phyloP scores from a whole-genome alignment of 192 early-diverging fungal species.

The Umbelopsis ramanniana region DNA sequence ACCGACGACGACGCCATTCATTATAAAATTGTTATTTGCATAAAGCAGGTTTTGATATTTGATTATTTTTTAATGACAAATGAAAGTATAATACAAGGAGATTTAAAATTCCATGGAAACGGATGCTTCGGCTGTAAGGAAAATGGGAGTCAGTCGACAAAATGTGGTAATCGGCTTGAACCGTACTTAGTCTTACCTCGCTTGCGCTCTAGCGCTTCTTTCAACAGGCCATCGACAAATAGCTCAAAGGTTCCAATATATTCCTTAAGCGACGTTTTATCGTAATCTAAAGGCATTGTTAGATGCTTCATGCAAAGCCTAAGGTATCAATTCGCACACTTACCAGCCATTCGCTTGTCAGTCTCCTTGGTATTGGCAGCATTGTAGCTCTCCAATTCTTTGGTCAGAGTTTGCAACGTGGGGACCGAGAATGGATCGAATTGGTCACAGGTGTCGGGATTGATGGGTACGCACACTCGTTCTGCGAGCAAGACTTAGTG shows the following conservation, averaged over 20 bases:
- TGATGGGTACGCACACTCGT: constrained; percentile 94
- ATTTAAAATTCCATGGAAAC: constrained; percentile 33
- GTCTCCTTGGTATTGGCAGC: constrained; percentile 15
- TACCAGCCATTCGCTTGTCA: constrained; percentile 46
- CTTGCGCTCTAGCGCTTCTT: constrained; percentile 41
- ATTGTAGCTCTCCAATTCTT: constrained; percentile 62
- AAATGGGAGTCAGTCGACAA: background rate
- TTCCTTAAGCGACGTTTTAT: constrained; percentile 60
- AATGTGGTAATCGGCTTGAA: background rate
- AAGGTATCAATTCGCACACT: background rate
- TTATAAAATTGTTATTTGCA: too few species aligned
- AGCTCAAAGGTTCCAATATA: constrained; percentile 69
- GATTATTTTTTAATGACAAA: background rate
- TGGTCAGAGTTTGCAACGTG: constrained; percentile 66
- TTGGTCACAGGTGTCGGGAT: constrained; percentile 68
- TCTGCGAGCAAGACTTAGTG: constrained; percentile 44
- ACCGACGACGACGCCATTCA: too few species aligned
- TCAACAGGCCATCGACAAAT: constrained; percentile 60
- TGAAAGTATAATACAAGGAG: background rate
- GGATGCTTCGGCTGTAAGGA: constrained; percentile 23
- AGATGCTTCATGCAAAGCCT: background rate
- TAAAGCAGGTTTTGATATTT: background rate
- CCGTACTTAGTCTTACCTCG: constrained; percentile 39
- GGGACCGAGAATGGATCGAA: constrained; percentile 88
- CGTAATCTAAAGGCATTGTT: constrained; percentile 41